Base-by-base conservation (phyloP, 768 basidiomycete genomes). In the Phanerodontia chrysosporium region DNA sequence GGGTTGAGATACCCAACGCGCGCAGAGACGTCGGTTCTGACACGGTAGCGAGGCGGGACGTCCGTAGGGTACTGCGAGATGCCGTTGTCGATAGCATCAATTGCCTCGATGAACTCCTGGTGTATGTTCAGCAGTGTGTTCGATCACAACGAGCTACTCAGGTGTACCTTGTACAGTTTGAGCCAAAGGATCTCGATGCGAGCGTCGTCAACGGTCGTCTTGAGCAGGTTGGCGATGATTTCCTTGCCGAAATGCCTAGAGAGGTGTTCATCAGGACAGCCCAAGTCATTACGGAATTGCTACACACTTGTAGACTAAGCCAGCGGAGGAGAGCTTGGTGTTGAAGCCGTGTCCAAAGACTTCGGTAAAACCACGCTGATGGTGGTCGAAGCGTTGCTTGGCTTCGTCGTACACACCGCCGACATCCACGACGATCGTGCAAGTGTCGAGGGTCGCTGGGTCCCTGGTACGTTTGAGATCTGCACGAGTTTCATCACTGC, bases 381-480 rank as follows among this genome's bases (percentile, higher is more conserved):
- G 96, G 69, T 99, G 96, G 72, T 99, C 96, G 71, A 93, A 99
- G 39, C 89, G 81, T 55, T 87, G 83, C 57, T 79, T 84, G 60
- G 75, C 75, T 67, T 86, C 84, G 57, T 96, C 92, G 71, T 98
- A 99, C 24, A 90, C 81, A 6, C 90, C 95, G 10, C 97, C 95
- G 51, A 99, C 95, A 69, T 99, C 96, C 24, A 98, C 93, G 29
- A 99, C 91, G 67, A 99, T 94, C 70, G 95, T 88, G 71, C 95
- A 95, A 6, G 84, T 78, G 60, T 86, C 85, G 32, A 95, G 80
- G 16, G 85, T 65, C 12, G 76, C 78, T 3, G 87, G 86, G 68
- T 93, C 89, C 44, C 93, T 82, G 42, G 80, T 86, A 39, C 94
- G 83, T 66, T 84, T 86, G 30, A 95, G 67, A 59, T 79, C 73